phyloP scores from a whole-genome alignment of 2,329 filamentous ascomycete genomes.

The Lizonia empirigonia region DNA sequence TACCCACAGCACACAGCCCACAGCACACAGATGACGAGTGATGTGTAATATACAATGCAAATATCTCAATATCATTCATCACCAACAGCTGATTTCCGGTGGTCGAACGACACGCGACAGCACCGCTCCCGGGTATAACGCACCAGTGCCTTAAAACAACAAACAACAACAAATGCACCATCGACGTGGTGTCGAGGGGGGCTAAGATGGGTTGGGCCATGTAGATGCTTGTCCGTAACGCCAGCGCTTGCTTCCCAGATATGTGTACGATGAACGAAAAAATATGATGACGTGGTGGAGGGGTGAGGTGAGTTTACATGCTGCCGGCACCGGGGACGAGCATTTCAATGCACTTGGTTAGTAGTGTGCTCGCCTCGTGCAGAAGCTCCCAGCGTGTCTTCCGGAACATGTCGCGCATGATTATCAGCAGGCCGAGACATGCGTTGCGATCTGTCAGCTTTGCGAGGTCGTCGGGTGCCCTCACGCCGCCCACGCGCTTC shows the following conservation, averaged over 20 bases:
- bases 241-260: background rate
- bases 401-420: constrained; percentile 80
- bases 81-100: no score
- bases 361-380: constrained; percentile 79
- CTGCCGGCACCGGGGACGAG: constrained; percentile 44
- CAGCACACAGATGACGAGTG: no score
- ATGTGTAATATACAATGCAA: no score
- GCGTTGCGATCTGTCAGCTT: constrained; percentile 76
- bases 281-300: background rate
- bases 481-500: constrained; percentile 70
- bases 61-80: no score
- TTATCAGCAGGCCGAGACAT: constrained; percentile 79
- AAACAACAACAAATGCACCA: no score
- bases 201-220: no score
- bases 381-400: constrained; percentile 90
- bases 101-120: no score
- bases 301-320: background rate
- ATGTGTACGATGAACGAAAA: background rate
- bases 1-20: no score
- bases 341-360: constrained; percentile 79
- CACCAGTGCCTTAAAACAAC: no score
- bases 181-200: no score
- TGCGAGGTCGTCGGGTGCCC: constrained; percentile 77
- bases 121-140: no score
- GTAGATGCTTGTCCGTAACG: no score